Evolutionary conservation across 2,329 filamentous ascomycete genomes (phyloP).

Genomic region (Paecilomyces formosus): DNA sequence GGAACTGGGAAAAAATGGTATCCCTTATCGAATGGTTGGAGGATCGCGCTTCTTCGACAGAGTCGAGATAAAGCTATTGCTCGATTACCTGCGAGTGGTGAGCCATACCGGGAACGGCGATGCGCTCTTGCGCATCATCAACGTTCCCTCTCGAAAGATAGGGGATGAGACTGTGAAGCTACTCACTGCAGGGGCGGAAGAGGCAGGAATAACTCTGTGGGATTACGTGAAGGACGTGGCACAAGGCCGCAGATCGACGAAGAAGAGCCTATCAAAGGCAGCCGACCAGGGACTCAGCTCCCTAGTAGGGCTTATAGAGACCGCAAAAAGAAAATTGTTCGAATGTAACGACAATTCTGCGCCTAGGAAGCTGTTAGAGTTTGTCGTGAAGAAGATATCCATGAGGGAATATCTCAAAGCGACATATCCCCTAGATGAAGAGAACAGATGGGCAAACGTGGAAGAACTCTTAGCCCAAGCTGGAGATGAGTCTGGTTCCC

Average conservation of each 20-base stretch:
- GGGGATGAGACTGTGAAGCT: slow-evolving; percentile 70
- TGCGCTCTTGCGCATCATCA: slow-evolving; percentile 74
- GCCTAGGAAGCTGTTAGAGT: slow-evolving; percentile 45
- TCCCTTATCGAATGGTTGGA: slow-evolving; percentile 88
- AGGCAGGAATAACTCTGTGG: slow-evolving; percentile 65
- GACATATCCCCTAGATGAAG: slow-evolving; percentile 65
- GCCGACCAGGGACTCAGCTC: slow-evolving; percentile 50
- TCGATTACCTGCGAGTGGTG: slow-evolving; percentile 84
- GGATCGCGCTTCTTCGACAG: slow-evolving; percentile 89
- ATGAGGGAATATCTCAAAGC: slow-evolving; percentile 68
- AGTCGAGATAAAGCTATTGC: slow-evolving; percentile 73
- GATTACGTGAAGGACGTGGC: slow-evolving; percentile 55
- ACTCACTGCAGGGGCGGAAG: slow-evolving; percentile 69
- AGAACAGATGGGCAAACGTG: slow-evolving; percentile 78
- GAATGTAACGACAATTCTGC: slow-evolving; percentile 33
- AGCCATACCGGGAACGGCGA: slow-evolving; percentile 83
- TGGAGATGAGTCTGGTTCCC: slow-evolving; percentile 54
- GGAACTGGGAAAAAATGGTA: slow-evolving; percentile 68
- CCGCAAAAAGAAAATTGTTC: slow-evolving; percentile 47
- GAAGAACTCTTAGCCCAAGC: slow-evolving; percentile 80
- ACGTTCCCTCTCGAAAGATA: slow-evolving; percentile 71
- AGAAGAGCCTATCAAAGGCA: slow-evolving; percentile 48
- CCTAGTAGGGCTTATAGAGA: slow-evolving; percentile 55
- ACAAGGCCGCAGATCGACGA: slow-evolving; percentile 44
- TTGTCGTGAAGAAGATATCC: slow-evolving; percentile 56